Base-by-base conservation (phyloP, 805 yeast genomes). In the Diddensiella santjacobensis region DNA sequence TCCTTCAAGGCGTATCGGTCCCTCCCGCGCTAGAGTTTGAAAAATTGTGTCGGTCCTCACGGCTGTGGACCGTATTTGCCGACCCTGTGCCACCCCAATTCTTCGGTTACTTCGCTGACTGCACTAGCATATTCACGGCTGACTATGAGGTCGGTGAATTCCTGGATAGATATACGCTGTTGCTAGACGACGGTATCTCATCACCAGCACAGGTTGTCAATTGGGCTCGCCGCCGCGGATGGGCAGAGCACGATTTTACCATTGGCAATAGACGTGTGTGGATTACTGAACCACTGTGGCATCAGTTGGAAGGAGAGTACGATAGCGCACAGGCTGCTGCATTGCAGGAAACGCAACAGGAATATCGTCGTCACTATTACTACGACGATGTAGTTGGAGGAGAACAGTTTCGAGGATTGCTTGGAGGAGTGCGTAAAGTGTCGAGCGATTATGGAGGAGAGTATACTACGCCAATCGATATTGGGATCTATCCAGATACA, bases 71-170 rank as follows among this genome's bases (percentile, higher is more conserved):
- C 5, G 23, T 41, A 22, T 41, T 23, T 42, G 13, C 42, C n/a
- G 44, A 26, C 11, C 31, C 31, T 26, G 31, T 26, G 13, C 31
- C 31, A 26, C 11, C 8, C 31, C 8, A 26, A 26, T 26, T 26
- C 31, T 13, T 26, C 13, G 31, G 13, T 8, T 26, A 26, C 31
- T 26, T 26, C 13, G 13, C 13, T 26, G 31, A 26, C 8, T 8
- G 31, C 31, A 8, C 31, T 26, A 26, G 11, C 11, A 26, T 13
- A 17, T 57, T 48, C 30, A 50, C 58, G 22, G 59, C 56, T 18
- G 60, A 57, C 33, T 57, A 57, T 50, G 53, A 42, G 8, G 11
- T 52, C 15, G 56, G 52, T 23, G 60, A 57, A 42, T 57, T 57
- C 36, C 18, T 55, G 22, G 52, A 51, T 13, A 49, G 56, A 4